Conservation (phyloP, 495 filamentous ascomycete genomes). For the Evansstolkia leycettana region DNA sequence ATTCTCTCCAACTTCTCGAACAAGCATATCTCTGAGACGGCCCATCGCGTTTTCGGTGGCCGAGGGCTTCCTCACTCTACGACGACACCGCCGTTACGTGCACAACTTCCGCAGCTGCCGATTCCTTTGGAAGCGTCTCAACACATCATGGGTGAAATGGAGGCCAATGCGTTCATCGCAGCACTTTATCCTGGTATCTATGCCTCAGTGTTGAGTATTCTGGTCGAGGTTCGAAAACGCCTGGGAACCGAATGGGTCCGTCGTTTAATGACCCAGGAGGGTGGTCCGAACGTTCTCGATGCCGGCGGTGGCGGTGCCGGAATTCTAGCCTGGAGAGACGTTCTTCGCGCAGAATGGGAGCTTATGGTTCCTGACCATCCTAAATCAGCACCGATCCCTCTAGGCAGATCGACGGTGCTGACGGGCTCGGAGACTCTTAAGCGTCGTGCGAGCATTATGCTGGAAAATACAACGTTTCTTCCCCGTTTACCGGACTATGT, state of each 20-base stretch:
- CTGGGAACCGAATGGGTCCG: slow-evolving; percentile 72
- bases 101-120: slow-evolving; percentile 47
- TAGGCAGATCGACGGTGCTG: slow-evolving; percentile 50
- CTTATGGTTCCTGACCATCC: slow-evolving; percentile 39
- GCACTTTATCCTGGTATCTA: slow-evolving; percentile 73
- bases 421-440: slow-evolving; percentile 54
- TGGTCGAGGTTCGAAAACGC: slow-evolving; percentile 78
- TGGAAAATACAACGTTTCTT: slow-evolving; percentile 85
- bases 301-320: slow-evolving; percentile 77
- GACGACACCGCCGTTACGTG: slow-evolving; percentile 36
- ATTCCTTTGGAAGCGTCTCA: slow-evolving; percentile 62
- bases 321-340: slow-evolving; percentile 70
- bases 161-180: slow-evolving; percentile 74
- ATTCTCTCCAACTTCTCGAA: slow-evolving; percentile 54
- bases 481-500: slow-evolving; percentile 86
- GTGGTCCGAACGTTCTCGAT: slow-evolving; percentile 73
- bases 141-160: slow-evolving; percentile 65
- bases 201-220: slow-evolving; percentile 53
- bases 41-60: slow-evolving; percentile 63
- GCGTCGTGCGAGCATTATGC: slow-evolving; percentile 59
- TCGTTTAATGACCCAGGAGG: slow-evolving; percentile 48
- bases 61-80: slow-evolving; percentile 59
- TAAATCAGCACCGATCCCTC: slow-evolving; percentile 25
- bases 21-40: slow-evolving; percentile 59
- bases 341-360: slow-evolving; percentile 71